Evolutionary conservation across 2,329 filamentous ascomycete species (phyloP).

Genomic region (Uncinocarpus reesii): DNA sequence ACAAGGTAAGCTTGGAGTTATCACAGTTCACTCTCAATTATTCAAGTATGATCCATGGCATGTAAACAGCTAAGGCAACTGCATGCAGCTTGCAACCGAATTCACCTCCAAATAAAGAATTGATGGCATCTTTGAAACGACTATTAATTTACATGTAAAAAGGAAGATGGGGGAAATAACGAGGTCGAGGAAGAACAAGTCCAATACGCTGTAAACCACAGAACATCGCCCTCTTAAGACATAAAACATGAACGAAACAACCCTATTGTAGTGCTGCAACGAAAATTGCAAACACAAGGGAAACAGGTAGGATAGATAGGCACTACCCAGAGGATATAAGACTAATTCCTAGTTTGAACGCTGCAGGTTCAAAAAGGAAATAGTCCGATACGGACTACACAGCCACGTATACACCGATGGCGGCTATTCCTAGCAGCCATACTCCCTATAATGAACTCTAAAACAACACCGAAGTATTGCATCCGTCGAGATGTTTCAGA

Average conservation of each 20-base stretch:
- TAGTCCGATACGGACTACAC: neutral
- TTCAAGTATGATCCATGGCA: neutral
- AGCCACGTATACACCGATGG: neutral
- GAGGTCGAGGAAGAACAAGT: neutral
- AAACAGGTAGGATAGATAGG: neutral
- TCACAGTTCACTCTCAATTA: neutral
- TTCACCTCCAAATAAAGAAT: neutral
- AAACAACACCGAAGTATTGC: neutral
- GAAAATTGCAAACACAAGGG: neutral
- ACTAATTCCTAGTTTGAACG: neutral
- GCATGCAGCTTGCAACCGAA: neutral
- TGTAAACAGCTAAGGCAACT: neutral
- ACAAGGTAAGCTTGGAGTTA: neutral
- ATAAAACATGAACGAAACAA: neutral
- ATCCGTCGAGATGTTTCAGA: neutral
- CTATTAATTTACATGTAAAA: constrained; percentile 11
- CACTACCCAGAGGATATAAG: neutral
- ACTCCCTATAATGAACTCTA: neutral
- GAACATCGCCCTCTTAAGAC: constrained; percentile 1
- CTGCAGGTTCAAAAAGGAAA: constrained; percentile 7
- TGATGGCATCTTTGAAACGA: neutral
- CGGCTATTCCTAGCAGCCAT: neutral
- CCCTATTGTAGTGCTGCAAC: neutral
- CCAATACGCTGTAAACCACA: constrained; percentile 1
- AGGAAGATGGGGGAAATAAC: neutral